Evolutionary conservation across 1,139 yeast species (phyloP), one percentile per base, ranked within the genome.

Genomic region (Zygosaccharomyces sapae): DNA sequence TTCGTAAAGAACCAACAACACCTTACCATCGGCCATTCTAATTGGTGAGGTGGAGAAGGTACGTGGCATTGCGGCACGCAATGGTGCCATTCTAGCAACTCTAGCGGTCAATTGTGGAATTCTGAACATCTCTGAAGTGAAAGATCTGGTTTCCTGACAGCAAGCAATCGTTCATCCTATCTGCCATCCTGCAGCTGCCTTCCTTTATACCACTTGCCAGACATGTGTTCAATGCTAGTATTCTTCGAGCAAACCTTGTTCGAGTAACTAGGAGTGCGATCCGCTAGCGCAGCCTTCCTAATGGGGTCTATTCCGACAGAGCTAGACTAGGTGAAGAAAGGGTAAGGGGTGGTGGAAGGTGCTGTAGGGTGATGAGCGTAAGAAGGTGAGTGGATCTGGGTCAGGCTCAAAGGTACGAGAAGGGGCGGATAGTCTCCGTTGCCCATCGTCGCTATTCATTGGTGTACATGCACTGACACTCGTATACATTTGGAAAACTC

Each of bases 1-100:
- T 52, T 67, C 65, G 70, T 80, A 80, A 55, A 80, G 73, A 44
- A 79, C 83, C 50, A 80, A 69, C 56, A 80, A 73, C 45, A 79
- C 76, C 58, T 77, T 76, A 16, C 40, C 45, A 16, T 41, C 19
- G 10, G 44, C 10, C 44, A 41, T 41, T 3, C 13, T 19, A 1
- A 39, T n/a, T 39, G 19, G 31, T 18, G 34, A 31, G 8, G 34
- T 31, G 18, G 34, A 31, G 18, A 31, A 31, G 34, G 34, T 12
- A 6, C 34, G 34, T 31, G 34, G 34, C 34, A 31, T 31, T 13
- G 34, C 13, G 34, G 34, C 34, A 31, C 34, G 34, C 34, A 31
- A 31, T 8, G 34, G 19, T 31, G 34, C 34, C 13, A 31, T 13
- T 31, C 34, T 31, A 8, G 34, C 7, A 13, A 31, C 18, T 12